Evolutionary conservation across 1,139 yeast genomes (phyloP).

Genomic region (Yamadazyma sp.): DNA sequence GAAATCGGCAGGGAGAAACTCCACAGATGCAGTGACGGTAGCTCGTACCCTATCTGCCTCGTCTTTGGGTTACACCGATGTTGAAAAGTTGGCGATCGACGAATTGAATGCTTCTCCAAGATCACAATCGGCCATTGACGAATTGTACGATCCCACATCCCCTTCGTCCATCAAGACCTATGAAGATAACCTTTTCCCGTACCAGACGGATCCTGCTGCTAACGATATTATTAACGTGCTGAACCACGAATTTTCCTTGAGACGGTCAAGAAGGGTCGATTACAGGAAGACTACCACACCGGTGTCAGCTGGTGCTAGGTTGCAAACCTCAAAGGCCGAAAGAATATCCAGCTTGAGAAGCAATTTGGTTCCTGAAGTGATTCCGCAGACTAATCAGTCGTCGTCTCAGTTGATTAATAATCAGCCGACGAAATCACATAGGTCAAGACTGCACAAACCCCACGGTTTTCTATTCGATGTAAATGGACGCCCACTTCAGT

Average conservation of each 20-base stretch:
- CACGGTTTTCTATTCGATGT: neutral
- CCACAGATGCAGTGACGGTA: slow-evolving; percentile 70
- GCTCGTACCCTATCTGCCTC: slow-evolving; percentile 69
- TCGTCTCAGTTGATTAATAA: slow-evolving; percentile 1
- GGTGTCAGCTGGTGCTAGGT: slow-evolving; percentile 24
- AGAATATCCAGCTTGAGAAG: slow-evolving; percentile 34
- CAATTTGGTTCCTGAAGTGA: slow-evolving; percentile 19
- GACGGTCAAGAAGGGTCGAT: slow-evolving; percentile 43
- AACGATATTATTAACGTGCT: slow-evolving; percentile 9
- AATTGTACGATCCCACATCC: slow-evolving; percentile 17
- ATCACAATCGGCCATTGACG: slow-evolving; percentile 10
- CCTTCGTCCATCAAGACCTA: slow-evolving; percentile 17
- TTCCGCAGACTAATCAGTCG: slow-evolving; percentile 6
- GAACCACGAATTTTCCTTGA: slow-evolving; percentile 33
- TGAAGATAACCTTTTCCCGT: slow-evolving; percentile 14
- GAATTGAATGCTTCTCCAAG: slow-evolving; percentile 27
- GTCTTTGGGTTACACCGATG: slow-evolving; percentile 56
- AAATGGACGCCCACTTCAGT: neutral
- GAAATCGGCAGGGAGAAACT: slow-evolving; percentile 69
- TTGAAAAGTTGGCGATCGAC: slow-evolving; percentile 48
- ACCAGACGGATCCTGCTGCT: slow-evolving; percentile 12
- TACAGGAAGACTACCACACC: slow-evolving; percentile 30
- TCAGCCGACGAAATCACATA: slow-evolving; percentile 1
- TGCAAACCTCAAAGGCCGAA: slow-evolving; percentile 31
- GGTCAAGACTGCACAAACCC: slow-evolving; percentile 8